Percentiles rank a stretch among this genome's conserved stretches.
These are phyloP conservation scores for Penicillium taxi DNA, from an alignment of 495 filamentous ascomycete genomes.

Conservation along the genomic window DNA sequence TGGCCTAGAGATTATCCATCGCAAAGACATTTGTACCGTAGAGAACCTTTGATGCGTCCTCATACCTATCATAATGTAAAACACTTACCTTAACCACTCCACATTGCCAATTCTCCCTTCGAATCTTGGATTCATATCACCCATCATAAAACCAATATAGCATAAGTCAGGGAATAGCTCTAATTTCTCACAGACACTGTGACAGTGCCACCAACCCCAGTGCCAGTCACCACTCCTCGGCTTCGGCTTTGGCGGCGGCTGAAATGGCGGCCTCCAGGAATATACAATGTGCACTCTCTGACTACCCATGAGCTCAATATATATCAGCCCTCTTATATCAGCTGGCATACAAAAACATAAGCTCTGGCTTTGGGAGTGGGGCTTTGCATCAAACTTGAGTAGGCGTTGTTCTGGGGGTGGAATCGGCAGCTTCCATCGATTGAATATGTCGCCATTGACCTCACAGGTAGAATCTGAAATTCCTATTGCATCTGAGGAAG, in stretches of 20 bases:
- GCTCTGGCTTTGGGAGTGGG: conserved; percentile 3
- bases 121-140: too few species aligned
- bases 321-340: conserved; percentile 10
- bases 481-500: conserved; percentile 6
- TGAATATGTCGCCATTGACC: conserved; percentile 10
- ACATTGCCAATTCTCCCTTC: too few species aligned
- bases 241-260: conserved; percentile 2
- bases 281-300: conserved; percentile 12
- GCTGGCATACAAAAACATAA: conserved; percentile 6
- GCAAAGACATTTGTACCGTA: conserved; percentile 13
- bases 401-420: conserved; percentile 2
- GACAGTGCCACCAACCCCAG: conserved; percentile 14
- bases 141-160: too few species aligned
- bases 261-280: conserved; percentile 7
- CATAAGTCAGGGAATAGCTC: conserved; percentile 1
- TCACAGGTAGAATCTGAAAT: conserved; percentile 12
- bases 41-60: conserved; percentile 11
- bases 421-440: conserved; percentile 14
- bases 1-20: conserved; percentile 1
- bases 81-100: too few species aligned
- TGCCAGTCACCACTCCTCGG: conserved; percentile 2
- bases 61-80: too few species aligned
- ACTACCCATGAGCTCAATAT: conserved; percentile 13
- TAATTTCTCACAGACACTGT: conserved; percentile 6
- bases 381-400: neutral